Evolutionary conservation across 2,329 filamentous ascomycete genomes (phyloP), one percentile per base, ranked within the genome.

Genomic region (Penicillium sp.): DNA sequence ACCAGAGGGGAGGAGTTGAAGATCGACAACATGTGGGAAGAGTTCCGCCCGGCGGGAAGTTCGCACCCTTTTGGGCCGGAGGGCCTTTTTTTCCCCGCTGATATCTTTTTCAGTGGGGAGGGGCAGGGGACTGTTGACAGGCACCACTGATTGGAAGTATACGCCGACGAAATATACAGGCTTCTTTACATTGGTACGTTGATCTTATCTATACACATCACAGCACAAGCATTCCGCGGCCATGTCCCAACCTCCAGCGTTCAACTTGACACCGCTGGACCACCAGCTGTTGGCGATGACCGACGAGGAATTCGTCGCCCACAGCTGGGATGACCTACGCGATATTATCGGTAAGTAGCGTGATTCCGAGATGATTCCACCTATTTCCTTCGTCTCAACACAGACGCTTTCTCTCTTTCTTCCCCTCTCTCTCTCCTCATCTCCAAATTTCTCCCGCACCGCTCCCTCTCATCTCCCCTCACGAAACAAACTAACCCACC

Each of bases 291-390:
- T 85, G 16, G 73, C 81, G 3, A 81, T 80, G 62, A 82, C 74
- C 53, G 83, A 85, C 66, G 82, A 83, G 60, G 79, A 85, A 57
- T 85, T 81, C 65, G 70, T 81, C 49, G 75, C 76, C 40, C 82
- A 83, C 53, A 80, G 80, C 57, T 85, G 84, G 84, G 76, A 81
- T 10, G 77, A 84, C 43, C 72, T 85, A 26, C 80, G 79, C 64
- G 68, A 77, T 38, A 83, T 85, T 66, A 83, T 85, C 69, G 78
- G 83, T 85, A 74, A 64, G 75, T 70, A 30, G 16, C 1, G 8
- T 16, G 25, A 52, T 38, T 33, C 46, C 56, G 42, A 38, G 59
- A 30, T 30, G 26, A 58, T 55, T 55, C 55, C 52, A 38, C 59
- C 33, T 28, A 22, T 54, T 42, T n/a, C 38, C 59, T 52, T 37